These are phyloP conservation scores for Vaccinium darrowii DNA, from an alignment of 148 eudicot species.

Conservation along the genomic window DNA sequence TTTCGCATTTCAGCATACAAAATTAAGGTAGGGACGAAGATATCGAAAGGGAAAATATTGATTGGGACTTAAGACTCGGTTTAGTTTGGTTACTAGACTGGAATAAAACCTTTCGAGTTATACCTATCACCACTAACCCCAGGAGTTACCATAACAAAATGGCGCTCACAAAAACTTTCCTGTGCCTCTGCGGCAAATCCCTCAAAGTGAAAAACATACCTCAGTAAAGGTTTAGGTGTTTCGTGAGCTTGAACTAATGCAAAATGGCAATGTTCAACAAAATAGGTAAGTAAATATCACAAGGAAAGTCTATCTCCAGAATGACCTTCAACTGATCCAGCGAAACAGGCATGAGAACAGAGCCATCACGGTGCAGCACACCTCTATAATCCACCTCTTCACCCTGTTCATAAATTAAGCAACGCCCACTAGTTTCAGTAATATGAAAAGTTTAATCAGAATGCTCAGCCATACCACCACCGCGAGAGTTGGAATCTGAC, in stretches of 20 bases:
- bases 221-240: neutral
- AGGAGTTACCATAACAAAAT: neutral
- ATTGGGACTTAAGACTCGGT: too few relatives aligned
- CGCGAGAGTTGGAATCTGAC: conserved; percentile 29
- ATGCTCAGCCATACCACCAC: neutral
- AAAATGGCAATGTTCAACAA: neutral
- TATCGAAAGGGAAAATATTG: neutral
- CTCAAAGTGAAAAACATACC: neutral
- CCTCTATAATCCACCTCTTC: conserved; percentile 97
- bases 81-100: neutral
- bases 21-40: neutral
- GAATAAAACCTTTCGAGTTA: neutral
- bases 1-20: neutral
- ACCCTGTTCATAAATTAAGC: conserved; percentile 45
- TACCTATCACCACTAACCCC: neutral
- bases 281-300: neutral
- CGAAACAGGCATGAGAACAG: conserved; percentile 88
- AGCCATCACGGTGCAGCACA: conserved; percentile 97
- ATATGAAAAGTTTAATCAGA: neutral
- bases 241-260: neutral
- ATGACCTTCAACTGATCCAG: conserved; percentile 80
- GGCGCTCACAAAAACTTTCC: neutral
- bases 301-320: neutral
- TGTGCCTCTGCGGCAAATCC: neutral
- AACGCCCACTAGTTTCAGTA: conserved; percentile 8